Conservation (phyloP, 2,329 filamentous ascomycete species). For the Claviceps cyperi region DNA sequence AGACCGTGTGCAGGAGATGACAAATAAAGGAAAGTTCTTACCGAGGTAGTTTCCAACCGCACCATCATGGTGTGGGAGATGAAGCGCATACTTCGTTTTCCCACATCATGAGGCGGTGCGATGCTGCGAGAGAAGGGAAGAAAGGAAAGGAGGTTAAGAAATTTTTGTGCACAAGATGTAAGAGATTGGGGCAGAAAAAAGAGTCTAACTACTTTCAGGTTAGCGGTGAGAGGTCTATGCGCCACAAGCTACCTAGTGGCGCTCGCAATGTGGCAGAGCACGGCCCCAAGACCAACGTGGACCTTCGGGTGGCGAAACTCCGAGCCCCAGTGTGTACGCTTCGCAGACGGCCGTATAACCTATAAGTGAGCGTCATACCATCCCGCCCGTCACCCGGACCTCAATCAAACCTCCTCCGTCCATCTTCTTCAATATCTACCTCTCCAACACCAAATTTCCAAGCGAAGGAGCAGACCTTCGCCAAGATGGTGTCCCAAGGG, state of each 20-base stretch:
- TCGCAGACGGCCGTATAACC: neutral
- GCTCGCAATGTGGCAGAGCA: constrained; percentile 21
- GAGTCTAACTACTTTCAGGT: neutral
- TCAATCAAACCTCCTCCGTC: neutral
- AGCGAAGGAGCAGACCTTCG: constrained; percentile 9
- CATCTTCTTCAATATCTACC: neutral
- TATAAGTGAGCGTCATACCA: constrained; percentile 10
- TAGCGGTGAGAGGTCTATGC: neutral
- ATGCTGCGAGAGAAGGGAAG: neutral
- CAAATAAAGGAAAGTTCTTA: constrained; percentile 8
- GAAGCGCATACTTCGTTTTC: constrained; percentile 1
- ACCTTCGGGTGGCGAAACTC: constrained; percentile 14
- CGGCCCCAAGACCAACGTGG: constrained; percentile 11
- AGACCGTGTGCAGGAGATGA: constrained; percentile 1
- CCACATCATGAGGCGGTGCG: neutral
- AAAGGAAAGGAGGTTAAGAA: neutral
- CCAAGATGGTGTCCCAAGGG: constrained; percentile 38
- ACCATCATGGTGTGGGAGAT: neutral
- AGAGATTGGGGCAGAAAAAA: neutral
- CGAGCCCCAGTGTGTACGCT: neutral
- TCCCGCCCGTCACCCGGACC: neutral
- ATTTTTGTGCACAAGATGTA: constrained; percentile 3
- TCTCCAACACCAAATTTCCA: neutral
- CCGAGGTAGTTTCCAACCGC: constrained; percentile 4
- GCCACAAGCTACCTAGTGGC: neutral